Base-by-base conservation (phyloP, 2,329 filamentous ascomycete genomes). In the Penicillium frequentans region DNA sequence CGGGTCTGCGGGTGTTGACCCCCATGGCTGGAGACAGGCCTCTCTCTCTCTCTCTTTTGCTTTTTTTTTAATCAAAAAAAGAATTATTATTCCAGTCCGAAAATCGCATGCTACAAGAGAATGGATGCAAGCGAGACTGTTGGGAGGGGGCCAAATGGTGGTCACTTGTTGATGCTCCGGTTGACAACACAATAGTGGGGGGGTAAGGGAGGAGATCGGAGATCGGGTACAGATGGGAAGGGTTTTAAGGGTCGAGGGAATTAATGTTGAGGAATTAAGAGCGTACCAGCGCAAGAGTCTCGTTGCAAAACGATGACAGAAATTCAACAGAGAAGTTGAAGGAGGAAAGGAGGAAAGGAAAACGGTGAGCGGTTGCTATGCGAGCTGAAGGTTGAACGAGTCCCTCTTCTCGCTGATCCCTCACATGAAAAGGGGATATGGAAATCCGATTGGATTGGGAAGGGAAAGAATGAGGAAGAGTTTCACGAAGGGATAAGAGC, bases 1-100 rank as follows among this genome's bases (percentile, higher is more conserved):
- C 69, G 66, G 77, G 77, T 73, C 75, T 77, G 68, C 77, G 78
- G 70, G 74, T 75, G 62, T 77, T 73, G 71, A 80, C 73, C 69
- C 78, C 78, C 79, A 81, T 81, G 65, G 70, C 74, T 47, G 33
- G 73, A 67, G 67, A 58, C 50, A 43, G 47, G 54, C 42, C 53
- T 52, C 31, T 54, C 29, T 42, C n/a, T 37, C 50, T 49, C 46
- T 47, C 16, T 47, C 16, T 47, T 42, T 48, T 54, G 14, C 24
- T 49, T 29, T 54, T 65, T 72, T 44, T 54, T 48, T 37, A 9
- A 19, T 19, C 13, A 39, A 19, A 39, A 39, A 39, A 39, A 39
- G 9, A 5, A 19, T 7, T 39, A n/a, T 37, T 27, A 27, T 42
- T 64, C 72, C 65, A 73, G 64, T 63, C 69, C 64, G 64, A 68